Evolutionary conservation across 208 protist genomes (phyloP).

Genomic region (Leishmania arabica): DNA sequence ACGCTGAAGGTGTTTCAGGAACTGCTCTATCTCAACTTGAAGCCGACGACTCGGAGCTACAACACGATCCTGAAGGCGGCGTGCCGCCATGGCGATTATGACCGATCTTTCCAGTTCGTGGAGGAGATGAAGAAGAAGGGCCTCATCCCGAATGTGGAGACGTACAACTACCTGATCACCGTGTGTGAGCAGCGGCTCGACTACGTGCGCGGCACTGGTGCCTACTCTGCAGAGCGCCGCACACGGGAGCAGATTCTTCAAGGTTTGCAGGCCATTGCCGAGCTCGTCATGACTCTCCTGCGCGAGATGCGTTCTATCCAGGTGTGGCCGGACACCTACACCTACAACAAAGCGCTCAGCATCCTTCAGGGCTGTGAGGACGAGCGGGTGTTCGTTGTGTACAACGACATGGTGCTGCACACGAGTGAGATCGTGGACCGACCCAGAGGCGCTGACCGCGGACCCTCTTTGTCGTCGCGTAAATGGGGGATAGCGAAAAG

Average conservation of each 20-base stretch:
- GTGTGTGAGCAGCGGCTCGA: conserved; percentile 83
- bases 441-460: background rate
- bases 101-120: conserved; percentile 88
- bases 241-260: conserved; percentile 63
- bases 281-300: conserved; percentile 74
- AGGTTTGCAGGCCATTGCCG: conserved; percentile 60
- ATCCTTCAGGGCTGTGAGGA: conserved; percentile 71
- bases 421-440: conserved; percentile 3
- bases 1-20: conserved; percentile 79
- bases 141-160: conserved; percentile 83
- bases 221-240: conserved; percentile 38
- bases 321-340: conserved; percentile 88
- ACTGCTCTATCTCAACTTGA: conserved; percentile 53
- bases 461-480: background rate
- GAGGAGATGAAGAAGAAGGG: conserved; percentile 92
- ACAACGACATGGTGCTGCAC: conserved; percentile 39
- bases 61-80: conserved; percentile 89
- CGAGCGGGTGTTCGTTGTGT: conserved; percentile 73
- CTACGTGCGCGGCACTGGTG: conserved; percentile 67
- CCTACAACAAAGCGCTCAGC: conserved; percentile 78
- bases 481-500: background rate
- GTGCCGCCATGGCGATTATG: conserved; percentile 77
- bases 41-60: conserved; percentile 82
- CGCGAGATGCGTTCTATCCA: conserved; percentile 77
- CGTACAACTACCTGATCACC: conserved; percentile 90